Evolutionary conservation across 139 green algal genomes (phyloP), one percentile per base, ranked within the genome.

Genomic region (Spirogloea muscicola): DNA sequence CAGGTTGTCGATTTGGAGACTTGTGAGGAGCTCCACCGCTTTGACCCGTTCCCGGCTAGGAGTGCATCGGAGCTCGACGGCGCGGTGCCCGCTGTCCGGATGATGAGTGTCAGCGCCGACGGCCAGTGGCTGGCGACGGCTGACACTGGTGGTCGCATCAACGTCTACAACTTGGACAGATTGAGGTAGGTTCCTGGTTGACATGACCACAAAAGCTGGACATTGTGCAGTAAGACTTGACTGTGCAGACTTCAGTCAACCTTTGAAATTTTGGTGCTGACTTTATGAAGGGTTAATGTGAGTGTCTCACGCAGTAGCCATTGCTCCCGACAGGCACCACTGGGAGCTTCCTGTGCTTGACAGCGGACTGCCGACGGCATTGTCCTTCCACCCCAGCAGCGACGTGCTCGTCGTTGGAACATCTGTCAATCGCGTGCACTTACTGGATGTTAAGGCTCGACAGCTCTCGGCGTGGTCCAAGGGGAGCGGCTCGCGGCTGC

Each of bases 101-200:
- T 83, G 0, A 4, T 89, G 1, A 77, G 73, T 0, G 91, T 94
- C 63, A 82, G 65, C 21, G 49, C 78, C 1, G 83, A 87, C 64
- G 72, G 85, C 38, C 64, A 78, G 41, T 34, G 33, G 2, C 39
- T 94, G 29, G 84, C 81, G 7, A 58, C 68, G 1, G 79, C 76
- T 18, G 74, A 43, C 37, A 81, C 77, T 46, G 49, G 61, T 4
- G 40, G 91, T 13, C 63, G 51, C 1, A 57, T 87, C 2, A 89
- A 83, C 49, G 68, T 87, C 49, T 62, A 82, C 59, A 66, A 80
- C 41, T 31, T 83, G 1, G 52, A 75, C 9, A 9, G 3, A 29
- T 37, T 80, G 9, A 75, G 44, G 72, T 69, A 65, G n/a, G n/a
- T n/a, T n/a, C n/a, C n/a, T n/a, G n/a, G n/a, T n/a, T n/a, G n/a